Evolutionary conservation across 192 early-diverging fungal species (phyloP).

Genomic region (Linnemannia zychae): DNA sequence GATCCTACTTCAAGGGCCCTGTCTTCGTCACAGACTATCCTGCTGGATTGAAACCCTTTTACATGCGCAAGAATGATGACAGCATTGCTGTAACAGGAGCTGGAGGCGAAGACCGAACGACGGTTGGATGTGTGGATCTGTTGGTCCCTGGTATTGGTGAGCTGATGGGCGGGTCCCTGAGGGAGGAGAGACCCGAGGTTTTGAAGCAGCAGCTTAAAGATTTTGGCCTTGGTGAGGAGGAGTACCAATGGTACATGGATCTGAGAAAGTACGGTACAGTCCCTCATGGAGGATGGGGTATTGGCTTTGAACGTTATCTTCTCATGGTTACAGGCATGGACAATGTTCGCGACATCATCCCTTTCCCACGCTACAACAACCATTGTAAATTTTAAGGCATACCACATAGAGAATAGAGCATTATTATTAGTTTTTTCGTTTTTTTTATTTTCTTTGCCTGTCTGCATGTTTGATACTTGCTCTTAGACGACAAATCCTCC

Average conservation of each 20-base stretch:
- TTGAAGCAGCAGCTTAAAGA: constrained; percentile 66
- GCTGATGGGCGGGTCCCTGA: constrained; percentile 85
- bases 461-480: not conserved
- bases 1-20: constrained; percentile 72
- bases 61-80: constrained; percentile 77
- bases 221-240: constrained; percentile 70
- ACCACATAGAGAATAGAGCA: constrained; percentile 1
- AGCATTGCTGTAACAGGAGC: not conserved
- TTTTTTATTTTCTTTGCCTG: not conserved
- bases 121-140: constrained; percentile 88
- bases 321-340: constrained; percentile 83
- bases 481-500: constrained; percentile 21
- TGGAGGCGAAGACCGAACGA: constrained; percentile 57
- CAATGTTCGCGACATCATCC: constrained; percentile 79
- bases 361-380: constrained; percentile 68
- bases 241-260: constrained; percentile 89
- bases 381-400: constrained; percentile 65
- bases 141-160: constrained; percentile 89
- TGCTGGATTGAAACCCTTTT: constrained; percentile 84
- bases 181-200: constrained; percentile 76
- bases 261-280: constrained; percentile 85
- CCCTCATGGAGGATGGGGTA: constrained; percentile 92
- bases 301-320: constrained; percentile 90
- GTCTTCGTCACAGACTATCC: constrained; percentile 96
- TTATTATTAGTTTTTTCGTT: not conserved